phyloP scores from a whole-genome alignment of 768 basidiomycete genomes.

The Russula sp. region DNA sequence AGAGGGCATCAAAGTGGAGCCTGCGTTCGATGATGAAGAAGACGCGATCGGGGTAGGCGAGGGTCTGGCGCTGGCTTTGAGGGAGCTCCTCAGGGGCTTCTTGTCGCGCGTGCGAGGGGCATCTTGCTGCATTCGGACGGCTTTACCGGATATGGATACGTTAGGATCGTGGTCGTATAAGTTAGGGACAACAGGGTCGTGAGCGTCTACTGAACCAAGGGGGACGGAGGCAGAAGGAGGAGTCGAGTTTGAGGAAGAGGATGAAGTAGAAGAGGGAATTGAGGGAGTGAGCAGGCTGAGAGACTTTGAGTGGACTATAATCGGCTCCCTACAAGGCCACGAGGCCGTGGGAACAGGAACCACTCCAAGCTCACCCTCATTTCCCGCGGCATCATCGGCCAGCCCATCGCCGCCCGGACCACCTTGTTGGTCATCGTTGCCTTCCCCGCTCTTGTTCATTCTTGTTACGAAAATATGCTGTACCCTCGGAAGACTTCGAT shows the following conservation, averaged over 20 bases:
- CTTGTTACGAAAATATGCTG: slow-evolving; percentile 27
- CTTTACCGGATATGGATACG: slow-evolving; percentile 12
- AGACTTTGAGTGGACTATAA: background rate
- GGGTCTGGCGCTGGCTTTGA: slow-evolving; percentile 18
- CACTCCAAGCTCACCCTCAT: background rate
- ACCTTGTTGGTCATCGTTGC: background rate
- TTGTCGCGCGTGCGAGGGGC: slow-evolving; percentile 18
- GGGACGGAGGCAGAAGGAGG: slow-evolving; percentile 3
- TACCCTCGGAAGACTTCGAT: slow-evolving; percentile 28
- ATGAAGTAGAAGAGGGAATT: background rate
- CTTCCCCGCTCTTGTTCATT: slow-evolving; percentile 6
- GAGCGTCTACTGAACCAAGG: slow-evolving; percentile 1
- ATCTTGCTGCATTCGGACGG: slow-evolving; percentile 18
- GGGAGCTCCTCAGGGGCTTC: slow-evolving; percentile 22
- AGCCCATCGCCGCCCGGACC: background rate
- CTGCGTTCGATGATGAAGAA: slow-evolving; percentile 17
- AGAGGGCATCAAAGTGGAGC: slow-evolving; percentile 3
- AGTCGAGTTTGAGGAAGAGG: slow-evolving; percentile 1
- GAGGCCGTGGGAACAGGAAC: slow-evolving; percentile 16
- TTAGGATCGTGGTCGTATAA: slow-evolving; percentile 21
- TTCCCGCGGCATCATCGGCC: background rate
- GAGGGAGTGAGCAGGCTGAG: background rate
- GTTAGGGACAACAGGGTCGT: slow-evolving; percentile 10
- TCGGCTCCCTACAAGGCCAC: background rate
- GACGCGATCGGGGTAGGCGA: slow-evolving; percentile 19